Evolutionary conservation across 2,329 filamentous ascomycete genomes (phyloP).

Genomic region (Epichloe bromicola): DNA sequence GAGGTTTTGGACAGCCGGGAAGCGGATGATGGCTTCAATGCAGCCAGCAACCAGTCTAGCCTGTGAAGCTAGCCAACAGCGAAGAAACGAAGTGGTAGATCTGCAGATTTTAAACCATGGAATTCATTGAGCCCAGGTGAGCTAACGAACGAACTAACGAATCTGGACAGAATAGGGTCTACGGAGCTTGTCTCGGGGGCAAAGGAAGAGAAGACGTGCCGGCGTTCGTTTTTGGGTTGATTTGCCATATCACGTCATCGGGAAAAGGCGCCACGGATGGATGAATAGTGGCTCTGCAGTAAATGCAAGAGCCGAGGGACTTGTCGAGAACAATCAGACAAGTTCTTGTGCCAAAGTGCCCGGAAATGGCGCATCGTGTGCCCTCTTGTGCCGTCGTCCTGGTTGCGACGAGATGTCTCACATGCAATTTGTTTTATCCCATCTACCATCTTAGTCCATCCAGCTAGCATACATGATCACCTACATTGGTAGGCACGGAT

Average conservation of each 20-base stretch:
- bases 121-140: not conserved
- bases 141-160: not conserved
- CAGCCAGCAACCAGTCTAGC: not conserved
- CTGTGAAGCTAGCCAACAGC: not conserved
- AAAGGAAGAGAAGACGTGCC: not conserved
- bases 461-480: no score
- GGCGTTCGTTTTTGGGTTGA: not conserved
- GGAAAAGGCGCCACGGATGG: not conserved
- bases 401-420: not conserved
- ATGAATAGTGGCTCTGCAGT: not conserved
- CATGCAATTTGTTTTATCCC: no score
- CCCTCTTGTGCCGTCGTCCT: not conserved
- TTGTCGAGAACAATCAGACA: not conserved
- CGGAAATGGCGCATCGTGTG: not conserved
- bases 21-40: not conserved
- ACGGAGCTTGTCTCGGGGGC: not conserved
- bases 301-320: not conserved
- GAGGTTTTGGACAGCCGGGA: not conserved
- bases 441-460: no score
- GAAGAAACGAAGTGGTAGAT: not conserved
- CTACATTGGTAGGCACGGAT: no score
- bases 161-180: not conserved
- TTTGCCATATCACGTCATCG: conserved; percentile 3
- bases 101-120: not conserved
- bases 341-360: not conserved